These are phyloP conservation scores for Mucor piriformis DNA, from an alignment of 371 early-diverging fungal genomes.

Conservation along the genomic window DNA sequence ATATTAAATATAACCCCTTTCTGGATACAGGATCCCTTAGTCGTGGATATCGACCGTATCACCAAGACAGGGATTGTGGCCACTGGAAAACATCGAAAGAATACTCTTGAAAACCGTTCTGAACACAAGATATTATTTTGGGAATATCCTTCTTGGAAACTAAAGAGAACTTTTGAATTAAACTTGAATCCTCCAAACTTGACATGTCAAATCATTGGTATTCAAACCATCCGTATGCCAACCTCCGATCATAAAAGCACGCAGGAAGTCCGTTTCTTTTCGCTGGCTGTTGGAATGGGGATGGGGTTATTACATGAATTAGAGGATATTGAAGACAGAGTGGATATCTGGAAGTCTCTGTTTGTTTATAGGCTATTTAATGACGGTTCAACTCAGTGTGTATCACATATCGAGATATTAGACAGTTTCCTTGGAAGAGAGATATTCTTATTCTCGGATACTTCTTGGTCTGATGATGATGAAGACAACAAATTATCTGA, in stretches of 20 bases:
- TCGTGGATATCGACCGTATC: conserved; percentile 33
- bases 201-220: conserved; percentile 34
- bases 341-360: conserved; percentile 34
- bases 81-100: conserved; percentile 35
- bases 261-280: conserved; percentile 29
- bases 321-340: conserved; percentile 26
- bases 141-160: conserved; percentile 38
- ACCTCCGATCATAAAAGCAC: not conserved
- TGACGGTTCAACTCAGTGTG: conserved; percentile 32
- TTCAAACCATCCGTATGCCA: conserved; percentile 31
- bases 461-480: conserved; percentile 29
- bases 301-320: conserved; percentile 14
- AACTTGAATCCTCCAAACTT: conserved; percentile 23
- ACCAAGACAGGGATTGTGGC: conserved; percentile 33
- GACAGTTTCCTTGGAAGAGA: conserved; percentile 32
- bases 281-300: conserved; percentile 36
- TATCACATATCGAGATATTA: conserved; percentile 22
- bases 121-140: conserved; percentile 42
- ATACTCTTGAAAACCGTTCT: conserved; percentile 8
- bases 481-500: not conserved
- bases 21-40: conserved; percentile 38
- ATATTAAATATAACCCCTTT: conserved; percentile 13
- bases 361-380: conserved; percentile 33
- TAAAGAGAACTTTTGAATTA: conserved; percentile 31
- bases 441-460: conserved; percentile 33